Evolutionary conservation across 345 rosid species (phyloP), one percentile per base, ranked within the genome.

Genomic region (Gossypium bickii): DNA sequence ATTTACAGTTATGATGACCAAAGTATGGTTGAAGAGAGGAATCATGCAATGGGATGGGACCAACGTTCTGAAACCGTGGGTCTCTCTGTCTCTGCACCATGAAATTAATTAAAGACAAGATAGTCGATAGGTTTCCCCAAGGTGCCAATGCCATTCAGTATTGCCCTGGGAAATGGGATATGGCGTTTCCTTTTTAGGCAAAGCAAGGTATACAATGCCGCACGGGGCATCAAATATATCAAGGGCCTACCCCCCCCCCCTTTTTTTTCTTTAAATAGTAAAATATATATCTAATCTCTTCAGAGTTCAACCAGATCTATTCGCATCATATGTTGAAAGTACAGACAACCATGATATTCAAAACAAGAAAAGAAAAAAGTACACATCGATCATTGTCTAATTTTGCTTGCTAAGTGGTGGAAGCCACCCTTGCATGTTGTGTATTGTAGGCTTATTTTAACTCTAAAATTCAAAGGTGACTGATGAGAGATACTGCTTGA

Each of bases 341-440:
- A 34, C 41, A 34, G 7, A 5, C 41, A 4, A 4, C 41, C 41
- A 5, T 34, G 41, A 34, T 34, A 34, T 34, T 34, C 41, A 34
- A 34, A 34, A 34, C 41, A 34, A 34, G 7, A 5, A 34, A 34
- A 34, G 1, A 4, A 34, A 34, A 34, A 34, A 34, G 41, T 52
- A 75, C 76, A 43, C 9, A 16, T 2, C 53, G n/a, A 78, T 17
- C 38, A 27, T 65, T 60, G 75, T 68, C 77, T 38, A 55, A 29
- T 75, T 9, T 9, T 18, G 60, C 60, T 9, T 72, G 70, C 65
- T 41, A 10, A 68, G 55, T 27, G 67, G 71, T 43, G 76, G 79
- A 74, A 75, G 77, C 79, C 79, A 74, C 74, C 70, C 78, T 72
- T 43, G 58, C 75, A 53, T 10, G 16, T 15, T 51, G n/a, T 51